Base-by-base conservation (phyloP, 345 rosid species). In the Eucalyptus pumila region DNA sequence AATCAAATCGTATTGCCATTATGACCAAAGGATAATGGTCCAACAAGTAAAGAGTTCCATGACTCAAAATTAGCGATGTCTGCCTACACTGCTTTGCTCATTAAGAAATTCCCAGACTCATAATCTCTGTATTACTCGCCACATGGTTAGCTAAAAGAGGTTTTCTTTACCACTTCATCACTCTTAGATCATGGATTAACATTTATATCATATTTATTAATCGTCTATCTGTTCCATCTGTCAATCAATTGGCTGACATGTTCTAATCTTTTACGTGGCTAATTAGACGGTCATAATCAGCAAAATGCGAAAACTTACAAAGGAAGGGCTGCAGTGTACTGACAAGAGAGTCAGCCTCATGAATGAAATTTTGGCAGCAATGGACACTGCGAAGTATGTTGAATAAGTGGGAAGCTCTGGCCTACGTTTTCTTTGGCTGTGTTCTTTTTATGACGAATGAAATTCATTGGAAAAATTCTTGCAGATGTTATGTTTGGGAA, bases 401-500 rank as follows among this genome's bases (percentile, higher is more conserved):
- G 30, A 89, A 89, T 86, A 85, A 16, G 50, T 86, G 96, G 88
- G 86, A 27, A 89, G 88, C 85, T 80, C 44, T 88, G 26, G 80
- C 86, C n/a, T 40, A 47, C 58, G 60, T 51, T 45, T 56, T 69
- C 85, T 34, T 34, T 85, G 44, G 88, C 49, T 80, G 27, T 49
- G 17, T 86, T n/a, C 27, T 19, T 87, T 92, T 44, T 48, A 26
- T 21, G 14, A 54, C 11, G 11, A 54, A 27, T 30, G 69, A 52
- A 56, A 60, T 49, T n/a, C 90, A 10, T 1, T 47, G 34, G n/a
- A 89, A 45, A 45, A 54, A 87, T 34, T 88, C 85, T 92, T 80
- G 87, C 92, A 97, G 99, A 91, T 96, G 98, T 89, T 97, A 96
- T 93, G 98, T 97, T 49, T 97, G 99, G 99, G 99, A 97, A 90